Base-by-base conservation (phyloP, 2,329 filamentous ascomycete genomes). In the Aspergillus thermomutatus region DNA sequence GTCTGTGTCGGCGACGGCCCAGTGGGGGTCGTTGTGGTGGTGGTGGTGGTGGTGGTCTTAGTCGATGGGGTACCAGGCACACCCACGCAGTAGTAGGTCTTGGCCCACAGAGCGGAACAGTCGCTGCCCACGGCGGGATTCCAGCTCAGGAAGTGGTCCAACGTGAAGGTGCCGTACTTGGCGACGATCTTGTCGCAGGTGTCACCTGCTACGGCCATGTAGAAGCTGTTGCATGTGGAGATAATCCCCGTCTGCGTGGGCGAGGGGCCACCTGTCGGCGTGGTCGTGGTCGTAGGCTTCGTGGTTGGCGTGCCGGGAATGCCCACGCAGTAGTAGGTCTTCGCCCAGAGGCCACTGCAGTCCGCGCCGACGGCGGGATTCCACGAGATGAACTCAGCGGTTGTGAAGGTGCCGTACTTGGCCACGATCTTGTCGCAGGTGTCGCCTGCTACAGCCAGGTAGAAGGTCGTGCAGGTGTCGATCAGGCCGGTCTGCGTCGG, bases 1-100 rank as follows among this genome's bases (percentile, higher is more conserved):
- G 52, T 46, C 34, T 54, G 52, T 10, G 25, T 54, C 9, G 52
- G 52, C 2, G 43, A 49, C 4, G 52, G 52, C 4, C 46, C 46
- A 4, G 52, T 37, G 19, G 25, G 31, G 10, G 46, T 47, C 8
- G 46, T 14, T 4, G 17, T 40, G n/a, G 10, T 37, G 46, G 23
- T 34, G 7, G 34, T 47, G 17, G 31, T n/a, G 46, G 25, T 2
- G 5, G 26, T 34, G 5, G 47, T 27, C 4, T 8, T 40, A 17
- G 34, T 40, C 4, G 34, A 9, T 8, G 34, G 6, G 4, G n/a
- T 8, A 17, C 34, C 34, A 40, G 34, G 34, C 7, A 40, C 34
- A 9, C 34, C 34, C 6, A 40, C 34, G 34, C 34, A 40, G 34
- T 9, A 8, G 34, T 40, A 40, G 14, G 6, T 9, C 14, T 17